phyloP scores from a whole-genome alignment of 306 rosid species.

The Gleditsia sinensis region DNA sequence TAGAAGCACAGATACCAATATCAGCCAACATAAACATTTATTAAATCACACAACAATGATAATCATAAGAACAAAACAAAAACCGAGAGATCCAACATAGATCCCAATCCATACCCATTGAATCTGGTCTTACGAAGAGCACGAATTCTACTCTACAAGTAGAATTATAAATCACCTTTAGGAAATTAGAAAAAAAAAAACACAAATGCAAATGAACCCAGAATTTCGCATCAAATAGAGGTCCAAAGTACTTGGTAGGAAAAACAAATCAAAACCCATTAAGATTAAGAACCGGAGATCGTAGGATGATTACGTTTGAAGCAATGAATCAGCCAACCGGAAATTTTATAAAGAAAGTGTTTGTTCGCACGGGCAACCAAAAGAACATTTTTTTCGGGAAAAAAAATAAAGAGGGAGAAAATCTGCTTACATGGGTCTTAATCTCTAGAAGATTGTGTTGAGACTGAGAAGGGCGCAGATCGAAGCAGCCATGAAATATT shows the following conservation, averaged over 20 bases:
- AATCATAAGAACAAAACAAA: slow-evolving; percentile 50
- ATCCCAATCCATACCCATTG: slow-evolving; percentile 81
- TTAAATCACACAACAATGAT: slow-evolving; percentile 42
- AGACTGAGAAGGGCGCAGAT: slow-evolving; percentile 50
- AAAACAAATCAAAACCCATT: slow-evolving; percentile 28
- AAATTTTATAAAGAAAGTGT: background rate
- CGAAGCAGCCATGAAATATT: slow-evolving; percentile 56
- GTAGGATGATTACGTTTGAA: slow-evolving; percentile 26
- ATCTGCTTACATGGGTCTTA: slow-evolving; percentile 63
- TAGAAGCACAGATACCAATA: slow-evolving; percentile 55
- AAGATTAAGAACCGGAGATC: slow-evolving; percentile 25
- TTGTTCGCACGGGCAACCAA: background rate
- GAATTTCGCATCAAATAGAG: slow-evolving; percentile 29
- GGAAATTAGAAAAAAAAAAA: background rate
- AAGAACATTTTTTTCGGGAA: background rate
- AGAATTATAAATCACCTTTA: slow-evolving; percentile 29
- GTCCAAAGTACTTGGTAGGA: slow-evolving; percentile 24
- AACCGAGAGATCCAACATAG: slow-evolving; percentile 81
- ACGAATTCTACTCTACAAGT: slow-evolving; percentile 34
- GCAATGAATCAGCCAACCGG: slow-evolving; percentile 32
- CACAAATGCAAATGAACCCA: slow-evolving; percentile 27
- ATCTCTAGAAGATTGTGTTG: slow-evolving; percentile 43
- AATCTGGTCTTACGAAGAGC: slow-evolving; percentile 55
- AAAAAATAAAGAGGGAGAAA: background rate
- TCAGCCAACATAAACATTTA: slow-evolving; percentile 54